These are phyloP conservation scores for Viola pubescens DNA, from an alignment of 441 rosid genomes.

Conservation along the genomic window DNA sequence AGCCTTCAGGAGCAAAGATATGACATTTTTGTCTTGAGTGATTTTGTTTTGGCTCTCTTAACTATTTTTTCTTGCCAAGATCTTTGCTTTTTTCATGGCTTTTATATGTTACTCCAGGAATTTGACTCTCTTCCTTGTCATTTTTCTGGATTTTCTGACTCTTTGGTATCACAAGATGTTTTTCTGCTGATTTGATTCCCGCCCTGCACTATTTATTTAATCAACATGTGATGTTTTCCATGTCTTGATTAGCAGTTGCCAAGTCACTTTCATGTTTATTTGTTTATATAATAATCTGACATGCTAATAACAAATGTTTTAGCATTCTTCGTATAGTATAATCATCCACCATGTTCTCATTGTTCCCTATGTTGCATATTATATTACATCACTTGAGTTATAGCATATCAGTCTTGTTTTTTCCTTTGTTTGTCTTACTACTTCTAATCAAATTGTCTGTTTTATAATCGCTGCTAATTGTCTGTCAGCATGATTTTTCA, in stretches of 20 bases:
- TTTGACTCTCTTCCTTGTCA: not conserved
- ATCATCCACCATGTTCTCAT: not conserved
- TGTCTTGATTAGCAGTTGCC: slow-evolving; percentile 18
- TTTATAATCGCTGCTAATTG: slow-evolving; percentile 8
- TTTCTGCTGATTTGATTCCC: slow-evolving; percentile 17
- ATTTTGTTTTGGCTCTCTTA: not conserved
- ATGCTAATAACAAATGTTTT: slow-evolving; percentile 2
- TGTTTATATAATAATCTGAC: slow-evolving; percentile 11
- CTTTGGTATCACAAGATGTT: slow-evolving; percentile 17
- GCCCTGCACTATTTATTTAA: slow-evolving; percentile 13
- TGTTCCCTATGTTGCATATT: slow-evolving; percentile 13
- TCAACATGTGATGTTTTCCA: slow-evolving; percentile 20
- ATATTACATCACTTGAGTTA: slow-evolving; percentile 1
- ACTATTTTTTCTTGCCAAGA: slow-evolving; percentile 5
- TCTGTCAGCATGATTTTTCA: slow-evolving; percentile 24
- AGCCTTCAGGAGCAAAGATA: slow-evolving; percentile 17
- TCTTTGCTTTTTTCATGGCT: slow-evolving; percentile 4
- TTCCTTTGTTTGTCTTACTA: not conserved
- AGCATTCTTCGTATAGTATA: slow-evolving; percentile 6
- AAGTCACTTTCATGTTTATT: slow-evolving; percentile 9
- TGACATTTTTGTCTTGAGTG: slow-evolving; percentile 9
- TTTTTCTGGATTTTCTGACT: slow-evolving; percentile 3
- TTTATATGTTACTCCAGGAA: slow-evolving; percentile 11
- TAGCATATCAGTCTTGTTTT: not conserved
- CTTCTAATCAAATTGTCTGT: slow-evolving; percentile 3